phyloP scores from a whole-genome alignment of 106 monocot genomes.

The Dioscorea alata region DNA sequence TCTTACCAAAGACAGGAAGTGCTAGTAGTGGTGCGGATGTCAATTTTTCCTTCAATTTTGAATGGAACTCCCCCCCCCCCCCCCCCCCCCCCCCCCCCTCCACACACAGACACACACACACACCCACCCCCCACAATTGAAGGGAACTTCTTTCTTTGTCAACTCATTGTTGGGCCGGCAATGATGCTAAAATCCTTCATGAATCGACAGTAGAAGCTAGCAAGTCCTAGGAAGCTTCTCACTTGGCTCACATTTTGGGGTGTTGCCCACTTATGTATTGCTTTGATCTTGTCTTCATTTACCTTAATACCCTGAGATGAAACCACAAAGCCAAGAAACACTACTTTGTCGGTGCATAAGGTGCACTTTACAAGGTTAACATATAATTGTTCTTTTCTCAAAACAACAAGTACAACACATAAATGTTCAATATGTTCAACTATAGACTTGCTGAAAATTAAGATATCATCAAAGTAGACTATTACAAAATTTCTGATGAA shows the following conservation, averaged over 20 bases:
- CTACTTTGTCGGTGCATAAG: neutral
- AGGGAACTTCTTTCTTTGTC: neutral
- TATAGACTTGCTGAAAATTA: conserved; percentile 9
- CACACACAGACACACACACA: too few relatives aligned
- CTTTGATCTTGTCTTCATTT: neutral
- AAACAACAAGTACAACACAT: neutral
- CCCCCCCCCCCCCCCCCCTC: too few relatives aligned
- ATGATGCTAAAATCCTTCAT: neutral
- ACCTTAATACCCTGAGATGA: neutral
- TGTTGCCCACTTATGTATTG: neutral
- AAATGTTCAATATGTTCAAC: conserved; percentile 2
- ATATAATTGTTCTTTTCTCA: conserved; percentile 1
- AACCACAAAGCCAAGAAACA: conserved; percentile 2
- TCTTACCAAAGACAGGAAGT: neutral
- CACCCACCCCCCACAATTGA: too few relatives aligned
- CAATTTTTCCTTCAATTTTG: neutral
- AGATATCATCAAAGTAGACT: conserved; percentile 24
- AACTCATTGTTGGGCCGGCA: neutral
- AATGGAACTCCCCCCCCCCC: neutral
- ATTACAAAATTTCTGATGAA: conserved; percentile 10
- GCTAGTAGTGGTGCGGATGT: neutral
- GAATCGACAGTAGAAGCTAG: neutral
- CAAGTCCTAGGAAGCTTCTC: neutral
- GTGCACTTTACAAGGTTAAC: conserved; percentile 7
- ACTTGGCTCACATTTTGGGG: neutral